Evolutionary conservation across 1,139 yeast species (phyloP).

Genomic region (Yamadazyma blattariae): DNA sequence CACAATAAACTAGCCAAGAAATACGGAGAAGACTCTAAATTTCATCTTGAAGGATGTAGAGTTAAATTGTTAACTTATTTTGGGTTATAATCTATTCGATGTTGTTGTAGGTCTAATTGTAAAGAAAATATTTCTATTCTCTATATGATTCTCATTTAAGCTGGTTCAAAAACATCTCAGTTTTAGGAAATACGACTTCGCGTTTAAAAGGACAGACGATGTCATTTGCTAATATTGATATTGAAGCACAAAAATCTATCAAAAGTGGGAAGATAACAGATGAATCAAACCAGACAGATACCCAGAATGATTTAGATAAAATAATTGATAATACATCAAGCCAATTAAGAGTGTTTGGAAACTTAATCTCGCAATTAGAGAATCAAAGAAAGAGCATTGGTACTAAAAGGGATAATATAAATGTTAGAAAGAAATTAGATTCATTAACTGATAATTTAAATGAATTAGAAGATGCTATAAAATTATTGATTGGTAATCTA

Average conservation of each 20-base stretch:
- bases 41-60: no score
- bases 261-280: conserved; percentile 11
- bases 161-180: no score
- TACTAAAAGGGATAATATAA: conserved; percentile 47
- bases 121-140: no score
- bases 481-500: conserved; percentile 27
- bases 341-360: conserved; percentile 50
- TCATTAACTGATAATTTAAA: conserved; percentile 23
- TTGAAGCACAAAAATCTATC: conserved; percentile 48
- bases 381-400: conserved; percentile 52
- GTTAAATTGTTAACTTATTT: no score
- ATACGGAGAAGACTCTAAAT: no score
- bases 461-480: conserved; percentile 34
- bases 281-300: conserved; percentile 6
- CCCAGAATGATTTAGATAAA: conserved; percentile 26
- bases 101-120: no score
- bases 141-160: no score
- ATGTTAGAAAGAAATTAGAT: conserved; percentile 41
- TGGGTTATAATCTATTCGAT: no score
- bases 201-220: no score
- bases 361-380: conserved; percentile 47
- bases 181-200: no score
- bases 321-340: conserved; percentile 35
- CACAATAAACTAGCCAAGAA: no score
- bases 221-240: conserved; percentile 61